Base-by-base conservation (phyloP, 495 filamentous ascomycete genomes). In the Terfezia boudieri region DNA sequence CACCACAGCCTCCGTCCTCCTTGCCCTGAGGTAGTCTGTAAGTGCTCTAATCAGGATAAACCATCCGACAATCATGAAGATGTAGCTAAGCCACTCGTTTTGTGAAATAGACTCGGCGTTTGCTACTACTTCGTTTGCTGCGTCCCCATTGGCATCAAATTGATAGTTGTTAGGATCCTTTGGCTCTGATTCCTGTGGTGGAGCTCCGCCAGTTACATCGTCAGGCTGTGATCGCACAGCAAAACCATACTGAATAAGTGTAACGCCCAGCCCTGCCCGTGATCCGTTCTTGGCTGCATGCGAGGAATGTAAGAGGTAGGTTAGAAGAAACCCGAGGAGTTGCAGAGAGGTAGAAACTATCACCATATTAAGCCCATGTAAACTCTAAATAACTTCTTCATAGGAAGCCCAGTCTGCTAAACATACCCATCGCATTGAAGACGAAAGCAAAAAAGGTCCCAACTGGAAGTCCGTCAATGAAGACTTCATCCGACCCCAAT, bases 291-390 rank as follows among this genome's bases (percentile, higher is more conserved):
- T 96, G 56, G 90, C 92, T 12, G 90, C 90, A 67, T 98, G 90
- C 9, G 87, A 94, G 43, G 90, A 95, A 72, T 96, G 92, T 2
- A 98, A 76, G 58, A 98, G 84, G 67, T 96, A 96, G 37, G 92
- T 96, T 62, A 98, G 80, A 22, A 98, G 79, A 73, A 98, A 98
- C 49, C 92, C 90, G 67, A 94, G 84, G 55, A 95, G 74, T 62
- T 90, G 84, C 74, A 98, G 95, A n/a, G 86, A 90, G 81, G 92
- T 86, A 51, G 84, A 89, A 60, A 98, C 94, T 83, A 89, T 86
- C 67, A 76, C 4, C 26, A 7, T 32, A 32, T 32, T 32, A 32
- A 7, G 4, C 26, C 26, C 87, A 67, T 94, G 94, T 88, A 87
- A 95, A 55, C 90, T 70, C 62, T 94, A 95, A 53, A 77, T 81